Conservation (phyloP, 2,329 filamentous ascomycete genomes). For the Leptographium radiaticola region DNA sequence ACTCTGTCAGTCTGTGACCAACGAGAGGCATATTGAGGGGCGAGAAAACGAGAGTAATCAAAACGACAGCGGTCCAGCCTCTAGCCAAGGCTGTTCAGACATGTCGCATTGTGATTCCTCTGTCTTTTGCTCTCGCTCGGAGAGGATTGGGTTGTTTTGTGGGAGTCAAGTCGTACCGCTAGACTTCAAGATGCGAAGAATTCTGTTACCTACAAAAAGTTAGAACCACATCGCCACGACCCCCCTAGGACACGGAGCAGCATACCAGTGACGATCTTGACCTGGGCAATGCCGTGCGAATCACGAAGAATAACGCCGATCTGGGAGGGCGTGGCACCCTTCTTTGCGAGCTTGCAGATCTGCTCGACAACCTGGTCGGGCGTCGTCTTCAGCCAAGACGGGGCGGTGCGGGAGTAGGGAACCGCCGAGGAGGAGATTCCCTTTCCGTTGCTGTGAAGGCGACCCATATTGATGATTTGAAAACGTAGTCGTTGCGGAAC, state of each 20-base stretch:
- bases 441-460: constrained; percentile 99
- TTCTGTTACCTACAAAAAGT: constrained; percentile 80
- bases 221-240: constrained; percentile 5
- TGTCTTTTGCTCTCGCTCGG: neutral
- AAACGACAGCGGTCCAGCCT: neutral
- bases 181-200: constrained; percentile 96
- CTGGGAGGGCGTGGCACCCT: constrained; percentile 96
- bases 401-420: constrained; percentile 88
- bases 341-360: constrained; percentile 98
- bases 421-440: constrained; percentile 92
- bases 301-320: constrained; percentile 98
- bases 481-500: constrained; percentile 12
- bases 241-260: constrained; percentile 4
- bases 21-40: constrained; percentile 58
- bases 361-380: constrained; percentile 97
- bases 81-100: neutral
- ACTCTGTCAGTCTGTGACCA: constrained; percentile 88
- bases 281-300: constrained; percentile 94
- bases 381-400: constrained; percentile 97
- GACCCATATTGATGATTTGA: constrained; percentile 63
- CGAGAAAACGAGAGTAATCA: neutral
- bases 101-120: too few species aligned
- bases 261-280: constrained; percentile 93
- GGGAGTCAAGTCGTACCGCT: constrained; percentile 61
- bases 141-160: neutral